Percentiles rank a stretch among this genome's conserved stretches.
Conservation (phyloP, 257 asterid genomes). For the Solanum neorickii region DNA sequence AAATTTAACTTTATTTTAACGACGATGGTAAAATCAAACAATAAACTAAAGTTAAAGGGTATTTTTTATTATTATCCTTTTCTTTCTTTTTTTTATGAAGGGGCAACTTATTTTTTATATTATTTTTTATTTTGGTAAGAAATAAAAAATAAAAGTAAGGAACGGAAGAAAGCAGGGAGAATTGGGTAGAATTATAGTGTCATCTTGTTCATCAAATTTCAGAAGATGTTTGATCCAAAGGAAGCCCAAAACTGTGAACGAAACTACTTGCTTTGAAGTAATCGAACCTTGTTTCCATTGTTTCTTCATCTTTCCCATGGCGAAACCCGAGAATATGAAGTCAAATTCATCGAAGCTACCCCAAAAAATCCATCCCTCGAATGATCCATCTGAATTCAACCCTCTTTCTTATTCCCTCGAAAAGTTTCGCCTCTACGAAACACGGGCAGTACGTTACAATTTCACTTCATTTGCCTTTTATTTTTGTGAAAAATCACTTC, state of each 20-base stretch:
- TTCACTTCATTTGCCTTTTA: not conserved
- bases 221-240: not conserved
- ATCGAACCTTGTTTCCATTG: not conserved
- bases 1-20: too few species aligned
- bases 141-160: not conserved
- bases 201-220: not conserved
- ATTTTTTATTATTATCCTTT: too few species aligned
- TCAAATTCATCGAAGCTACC: conserved; percentile 35
- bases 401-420: conserved; percentile 77
- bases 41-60: too few species aligned
- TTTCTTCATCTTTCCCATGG: conserved; percentile 16
- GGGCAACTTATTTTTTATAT: not conserved
- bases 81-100: not conserved
- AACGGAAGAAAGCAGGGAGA: not conserved
- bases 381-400: conserved; percentile 44
- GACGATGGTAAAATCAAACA: too few species aligned
- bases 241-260: not conserved
- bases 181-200: not conserved
- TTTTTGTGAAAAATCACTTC: not conserved
- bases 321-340: conserved; percentile 53
- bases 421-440: conserved; percentile 85
- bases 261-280: not conserved
- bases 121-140: not conserved
- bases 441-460: not conserved
- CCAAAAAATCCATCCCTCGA: conserved; percentile 38